phyloP scores from a whole-genome alignment of 2,329 filamentous ascomycete species.

The Blastomyces parvus region DNA sequence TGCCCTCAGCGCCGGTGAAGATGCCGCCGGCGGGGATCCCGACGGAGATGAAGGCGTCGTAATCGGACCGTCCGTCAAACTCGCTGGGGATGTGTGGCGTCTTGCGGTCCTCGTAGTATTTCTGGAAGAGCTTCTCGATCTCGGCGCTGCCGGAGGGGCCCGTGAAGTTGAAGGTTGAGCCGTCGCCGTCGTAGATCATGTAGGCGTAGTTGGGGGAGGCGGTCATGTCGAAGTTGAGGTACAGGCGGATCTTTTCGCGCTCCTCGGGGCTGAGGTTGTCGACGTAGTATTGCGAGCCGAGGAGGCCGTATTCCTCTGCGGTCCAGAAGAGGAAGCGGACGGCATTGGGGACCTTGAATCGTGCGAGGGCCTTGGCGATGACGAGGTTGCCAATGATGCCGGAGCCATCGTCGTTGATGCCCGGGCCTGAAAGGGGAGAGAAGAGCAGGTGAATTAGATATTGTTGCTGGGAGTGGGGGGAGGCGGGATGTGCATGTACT shows the following conservation, averaged over 20 bases:
- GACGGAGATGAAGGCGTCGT: slow-evolving; percentile 63
- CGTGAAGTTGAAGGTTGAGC: slow-evolving; percentile 44
- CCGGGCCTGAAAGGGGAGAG: slow-evolving; percentile 41
- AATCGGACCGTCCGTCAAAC: slow-evolving; percentile 73
- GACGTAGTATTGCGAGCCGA: slow-evolving; percentile 52
- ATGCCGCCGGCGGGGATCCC: slow-evolving; percentile 67
- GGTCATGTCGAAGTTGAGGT: slow-evolving; percentile 67
- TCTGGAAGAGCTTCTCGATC: slow-evolving; percentile 56
- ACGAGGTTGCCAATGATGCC: slow-evolving; percentile 54
- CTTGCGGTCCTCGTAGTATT: slow-evolving; percentile 54
- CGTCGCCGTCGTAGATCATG: slow-evolving; percentile 50
- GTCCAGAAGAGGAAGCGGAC: slow-evolving; percentile 60
- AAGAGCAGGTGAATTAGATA: background rate
- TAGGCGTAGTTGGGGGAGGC: slow-evolving; percentile 52
- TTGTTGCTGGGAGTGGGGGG: background rate
- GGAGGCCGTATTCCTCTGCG: slow-evolving; percentile 53
- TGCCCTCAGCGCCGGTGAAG: slow-evolving; percentile 65
- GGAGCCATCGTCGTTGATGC: slow-evolving; percentile 71
- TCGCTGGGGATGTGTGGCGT: slow-evolving; percentile 60
- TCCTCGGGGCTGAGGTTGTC: slow-evolving; percentile 40
- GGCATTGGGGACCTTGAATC: slow-evolving; percentile 63
- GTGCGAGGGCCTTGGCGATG: slow-evolving; percentile 51
- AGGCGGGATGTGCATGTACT: background rate
- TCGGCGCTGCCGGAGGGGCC: slow-evolving; percentile 58
- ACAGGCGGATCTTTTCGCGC: slow-evolving; percentile 52